phyloP scores from a whole-genome alignment of 2,329 filamentous ascomycete species.

The Cladophialophora exuberans region DNA sequence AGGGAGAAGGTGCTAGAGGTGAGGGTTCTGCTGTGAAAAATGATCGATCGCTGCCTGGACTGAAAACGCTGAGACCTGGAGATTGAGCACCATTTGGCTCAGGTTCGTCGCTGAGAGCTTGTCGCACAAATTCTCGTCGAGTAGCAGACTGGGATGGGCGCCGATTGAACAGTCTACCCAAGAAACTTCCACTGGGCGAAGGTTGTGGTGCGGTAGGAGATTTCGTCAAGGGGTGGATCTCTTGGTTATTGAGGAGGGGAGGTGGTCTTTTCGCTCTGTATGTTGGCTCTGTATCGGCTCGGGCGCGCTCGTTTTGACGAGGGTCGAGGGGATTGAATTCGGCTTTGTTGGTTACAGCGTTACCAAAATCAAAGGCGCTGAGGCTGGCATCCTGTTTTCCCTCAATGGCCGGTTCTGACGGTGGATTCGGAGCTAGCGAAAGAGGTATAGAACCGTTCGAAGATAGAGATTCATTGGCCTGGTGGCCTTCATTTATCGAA shows the following conservation, averaged over 20 bases:
- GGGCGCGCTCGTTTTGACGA: conserved; percentile 8
- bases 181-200: conserved; percentile 20
- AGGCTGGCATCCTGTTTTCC: conserved; percentile 5
- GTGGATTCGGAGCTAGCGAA: conserved; percentile 5
- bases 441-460: neutral
- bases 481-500: neutral
- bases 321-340: neutral
- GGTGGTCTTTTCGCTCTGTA: conserved; percentile 32
- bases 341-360: neutral
- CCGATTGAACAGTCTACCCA: conserved; percentile 29
- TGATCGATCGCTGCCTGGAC: conserved; percentile 19
- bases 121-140: conserved; percentile 22
- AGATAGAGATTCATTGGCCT: neutral
- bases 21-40: conserved; percentile 25
- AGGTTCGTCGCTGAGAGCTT: conserved; percentile 30
- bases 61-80: conserved; percentile 12
- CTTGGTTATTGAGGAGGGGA: conserved; percentile 21
- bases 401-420: neutral
- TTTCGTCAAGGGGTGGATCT: conserved; percentile 6
- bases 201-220: conserved; percentile 23
- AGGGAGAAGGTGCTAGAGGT: conserved; percentile 13
- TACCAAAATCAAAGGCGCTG: conserved; percentile 19
- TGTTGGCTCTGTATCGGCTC: conserved; percentile 23
- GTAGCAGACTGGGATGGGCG: conserved; percentile 27
- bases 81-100: conserved; percentile 14